phyloP scores from a whole-genome alignment of 495 filamentous ascomycete genomes.

The Penicillium turbatum region DNA sequence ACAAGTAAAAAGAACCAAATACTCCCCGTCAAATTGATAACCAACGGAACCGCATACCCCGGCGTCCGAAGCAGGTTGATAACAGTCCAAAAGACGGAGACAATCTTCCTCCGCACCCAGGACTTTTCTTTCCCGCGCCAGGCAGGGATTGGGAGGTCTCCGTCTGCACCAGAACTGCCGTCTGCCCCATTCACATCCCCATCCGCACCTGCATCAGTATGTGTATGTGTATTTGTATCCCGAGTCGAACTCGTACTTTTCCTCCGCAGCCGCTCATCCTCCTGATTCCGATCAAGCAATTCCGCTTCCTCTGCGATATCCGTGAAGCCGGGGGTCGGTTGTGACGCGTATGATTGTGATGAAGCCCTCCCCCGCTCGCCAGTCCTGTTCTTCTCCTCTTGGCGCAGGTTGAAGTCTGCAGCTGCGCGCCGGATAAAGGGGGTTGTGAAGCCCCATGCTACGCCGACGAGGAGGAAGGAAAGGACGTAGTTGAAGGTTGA shows the following conservation, averaged over 20 bases:
- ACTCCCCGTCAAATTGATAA: constrained; percentile 89
- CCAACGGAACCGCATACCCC: constrained; percentile 76
- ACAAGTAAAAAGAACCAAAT: constrained; percentile 97
- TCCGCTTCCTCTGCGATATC: constrained; percentile 21
- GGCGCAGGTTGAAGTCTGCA: constrained; percentile 53
- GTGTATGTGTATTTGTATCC: not conserved
- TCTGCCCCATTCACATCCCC: not conserved
- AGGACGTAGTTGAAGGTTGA: constrained; percentile 73
- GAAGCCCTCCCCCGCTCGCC: constrained; percentile 11
- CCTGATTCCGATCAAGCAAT: constrained; percentile 10
- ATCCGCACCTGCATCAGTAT: not conserved
- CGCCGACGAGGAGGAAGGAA: constrained; percentile 85
- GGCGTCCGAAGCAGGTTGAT: constrained; percentile 75
- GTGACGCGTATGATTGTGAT: not conserved
- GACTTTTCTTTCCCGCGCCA: constrained; percentile 25
- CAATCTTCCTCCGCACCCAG: constrained; percentile 52
- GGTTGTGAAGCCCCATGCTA: constrained; percentile 73
- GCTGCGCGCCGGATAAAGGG: constrained; percentile 58
- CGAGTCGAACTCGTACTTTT: constrained; percentile 15
- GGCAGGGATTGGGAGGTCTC: constrained; percentile 23
- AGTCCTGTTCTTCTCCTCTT: constrained; percentile 22
- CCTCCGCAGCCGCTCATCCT: constrained; percentile 12
- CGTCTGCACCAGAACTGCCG: constrained; percentile 10
- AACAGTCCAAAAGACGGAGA: constrained; percentile 63
- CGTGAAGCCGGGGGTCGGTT: not conserved